Evolutionary conservation across 306 rosid species (phyloP).

Genomic region (Argentina anserina): DNA sequence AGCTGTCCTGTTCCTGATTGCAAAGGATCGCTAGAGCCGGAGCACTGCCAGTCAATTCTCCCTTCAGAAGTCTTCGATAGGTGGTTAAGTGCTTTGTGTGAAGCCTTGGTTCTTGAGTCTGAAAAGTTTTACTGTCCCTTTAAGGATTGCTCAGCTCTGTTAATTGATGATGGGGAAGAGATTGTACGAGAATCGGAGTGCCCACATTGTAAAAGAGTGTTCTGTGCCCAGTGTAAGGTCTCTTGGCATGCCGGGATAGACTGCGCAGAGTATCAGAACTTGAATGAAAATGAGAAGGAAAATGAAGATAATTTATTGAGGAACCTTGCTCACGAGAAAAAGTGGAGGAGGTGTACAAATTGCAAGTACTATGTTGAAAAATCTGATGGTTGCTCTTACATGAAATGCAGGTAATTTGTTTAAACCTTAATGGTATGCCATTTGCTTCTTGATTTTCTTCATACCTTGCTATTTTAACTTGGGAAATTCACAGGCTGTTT

Average conservation of each 20-base stretch:
- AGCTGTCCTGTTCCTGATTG: constrained; percentile 54
- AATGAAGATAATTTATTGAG: constrained; percentile 33
- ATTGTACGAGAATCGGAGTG: constrained; percentile 37
- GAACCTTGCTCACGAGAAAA: constrained; percentile 33
- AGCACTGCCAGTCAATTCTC: constrained; percentile 36
- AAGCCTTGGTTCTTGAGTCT: constrained; percentile 20
- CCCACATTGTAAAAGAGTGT: constrained; percentile 53
- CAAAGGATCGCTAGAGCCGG: constrained; percentile 30
- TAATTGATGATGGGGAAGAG: constrained; percentile 25
- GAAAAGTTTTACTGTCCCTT: constrained; percentile 50
- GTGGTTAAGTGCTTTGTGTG: constrained; percentile 50
- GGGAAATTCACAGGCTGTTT: not conserved
- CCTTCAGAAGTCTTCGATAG: constrained; percentile 34
- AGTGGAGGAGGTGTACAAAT: constrained; percentile 57
- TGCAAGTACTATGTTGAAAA: constrained; percentile 51
- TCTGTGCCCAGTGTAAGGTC: constrained; percentile 59
- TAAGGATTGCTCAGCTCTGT: constrained; percentile 55
- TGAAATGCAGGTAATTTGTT: constrained; percentile 45
- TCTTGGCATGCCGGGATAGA: constrained; percentile 57
- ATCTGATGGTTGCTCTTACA: constrained; percentile 24
- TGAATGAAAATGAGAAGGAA: constrained; percentile 34
- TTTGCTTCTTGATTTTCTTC: not conserved
- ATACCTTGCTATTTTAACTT: not conserved
- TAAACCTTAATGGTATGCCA: not conserved
- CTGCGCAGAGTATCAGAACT: constrained; percentile 40